Evolutionary conservation across 108 stramenopile species (phyloP).

Genomic region (Epithemia pelagica): DNA sequence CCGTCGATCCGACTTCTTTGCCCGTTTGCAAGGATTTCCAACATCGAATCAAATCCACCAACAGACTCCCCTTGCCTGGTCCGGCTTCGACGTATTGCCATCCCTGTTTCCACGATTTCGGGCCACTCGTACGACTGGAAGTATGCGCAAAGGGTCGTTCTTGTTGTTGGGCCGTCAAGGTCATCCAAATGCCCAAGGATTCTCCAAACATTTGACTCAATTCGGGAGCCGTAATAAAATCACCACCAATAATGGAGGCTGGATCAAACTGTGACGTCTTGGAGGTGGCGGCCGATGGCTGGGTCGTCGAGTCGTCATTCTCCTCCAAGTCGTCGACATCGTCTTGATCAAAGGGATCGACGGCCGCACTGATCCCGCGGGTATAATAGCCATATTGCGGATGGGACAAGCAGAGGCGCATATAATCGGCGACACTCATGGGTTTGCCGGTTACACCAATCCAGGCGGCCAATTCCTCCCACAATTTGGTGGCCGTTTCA

Average conservation of each 20-base stretch:
- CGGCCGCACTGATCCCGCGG: conserved; percentile 14
- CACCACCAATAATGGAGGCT: conserved; percentile 84
- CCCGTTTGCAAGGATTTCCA: conserved; percentile 24
- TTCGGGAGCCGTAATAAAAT: conserved; percentile 98
- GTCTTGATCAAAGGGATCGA: conserved; percentile 2
- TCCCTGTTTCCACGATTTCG: conserved; percentile 33
- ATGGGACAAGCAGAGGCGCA: conserved; percentile 71
- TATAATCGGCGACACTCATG: conserved; percentile 72
- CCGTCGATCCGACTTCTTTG: conserved; percentile 25
- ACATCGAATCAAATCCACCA: conserved; percentile 82
- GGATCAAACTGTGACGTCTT: conserved; percentile 10
- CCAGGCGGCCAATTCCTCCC: conserved; percentile 53
- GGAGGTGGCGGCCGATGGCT: not conserved
- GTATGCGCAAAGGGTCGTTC: not conserved
- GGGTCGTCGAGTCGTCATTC: conserved; percentile 4
- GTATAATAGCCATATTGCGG: conserved; percentile 76
- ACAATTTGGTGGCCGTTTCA: conserved; percentile 66
- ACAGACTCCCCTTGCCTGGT: conserved; percentile 95
- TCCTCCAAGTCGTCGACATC: conserved; percentile 25
- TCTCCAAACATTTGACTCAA: conserved; percentile 96
- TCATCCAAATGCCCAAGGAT: conserved; percentile 89
- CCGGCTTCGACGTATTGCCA: conserved; percentile 91
- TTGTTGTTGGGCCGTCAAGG: conserved; percentile 64
- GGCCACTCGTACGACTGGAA: not conserved
- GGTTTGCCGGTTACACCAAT: conserved; percentile 68